Conservation (phyloP, 176 grass and related monocot genomes). For the Triticum turgidum region DNA sequence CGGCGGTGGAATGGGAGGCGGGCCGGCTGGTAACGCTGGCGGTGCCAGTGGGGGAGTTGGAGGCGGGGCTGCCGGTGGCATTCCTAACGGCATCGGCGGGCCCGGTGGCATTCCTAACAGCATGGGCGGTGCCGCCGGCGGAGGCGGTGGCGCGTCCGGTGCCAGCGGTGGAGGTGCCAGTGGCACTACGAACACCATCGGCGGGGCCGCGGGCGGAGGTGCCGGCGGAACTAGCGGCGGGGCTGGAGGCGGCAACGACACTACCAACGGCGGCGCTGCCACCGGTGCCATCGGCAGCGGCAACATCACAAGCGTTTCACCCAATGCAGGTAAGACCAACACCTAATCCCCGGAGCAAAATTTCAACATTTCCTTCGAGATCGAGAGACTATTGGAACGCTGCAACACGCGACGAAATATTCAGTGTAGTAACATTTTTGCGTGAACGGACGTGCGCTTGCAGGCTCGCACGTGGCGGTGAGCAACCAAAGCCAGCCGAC, state of each 20-base stretch:
- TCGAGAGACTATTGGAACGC: too few species aligned
- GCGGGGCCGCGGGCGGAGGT: background rate
- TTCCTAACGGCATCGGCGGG: background rate
- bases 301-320: background rate
- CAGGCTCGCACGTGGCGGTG: conserved; percentile 54
- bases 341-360: background rate
- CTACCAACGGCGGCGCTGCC: background rate
- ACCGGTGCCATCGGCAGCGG: background rate
- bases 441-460: background rate
- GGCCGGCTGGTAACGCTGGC: background rate
- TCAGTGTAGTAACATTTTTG: background rate
- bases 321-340: background rate
- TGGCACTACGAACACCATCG: background rate
- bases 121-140: background rate
- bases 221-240: background rate
- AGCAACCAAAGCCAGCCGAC: background rate
- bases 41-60: background rate
- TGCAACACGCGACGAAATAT: too few species aligned
- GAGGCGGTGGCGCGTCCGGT: background rate
- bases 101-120: background rate
- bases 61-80: background rate
- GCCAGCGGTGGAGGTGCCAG: background rate
- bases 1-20: background rate
- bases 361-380: too few species aligned
- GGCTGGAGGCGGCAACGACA: background rate